Percentiles rank a stretch among this genome's conserved stretches.
Conservation (phyloP, 768 basidiomycete genomes). For the Obba rivulosa region DNA sequence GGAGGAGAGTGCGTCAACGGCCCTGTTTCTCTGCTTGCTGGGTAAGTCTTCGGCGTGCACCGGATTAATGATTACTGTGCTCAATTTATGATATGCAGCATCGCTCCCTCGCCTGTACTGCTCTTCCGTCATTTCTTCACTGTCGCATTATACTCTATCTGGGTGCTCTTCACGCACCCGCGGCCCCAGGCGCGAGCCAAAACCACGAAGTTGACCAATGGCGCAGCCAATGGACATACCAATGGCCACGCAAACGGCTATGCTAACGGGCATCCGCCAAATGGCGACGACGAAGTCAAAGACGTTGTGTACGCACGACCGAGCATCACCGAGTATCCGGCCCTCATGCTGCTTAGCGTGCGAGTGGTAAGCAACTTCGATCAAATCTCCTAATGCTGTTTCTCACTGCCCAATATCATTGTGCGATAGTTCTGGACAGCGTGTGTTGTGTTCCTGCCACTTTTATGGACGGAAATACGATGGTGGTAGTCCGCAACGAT, state of each 20-base stretch:
- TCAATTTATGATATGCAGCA: constrained; percentile 34
- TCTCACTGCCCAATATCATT: neutral
- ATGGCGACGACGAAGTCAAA: constrained; percentile 33
- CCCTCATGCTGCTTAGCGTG: constrained; percentile 52
- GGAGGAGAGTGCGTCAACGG: constrained; percentile 87
- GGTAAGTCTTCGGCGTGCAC: constrained; percentile 40
- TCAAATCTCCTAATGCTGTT: no score
- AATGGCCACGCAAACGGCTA: no score
- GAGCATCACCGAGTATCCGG: constrained; percentile 61
- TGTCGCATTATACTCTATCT: constrained; percentile 94
- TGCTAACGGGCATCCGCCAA: no score
- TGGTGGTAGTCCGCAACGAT: constrained; percentile 40
- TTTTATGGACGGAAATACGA: constrained; percentile 82
- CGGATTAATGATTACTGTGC: neutral
- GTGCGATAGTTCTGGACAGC: constrained; percentile 95
- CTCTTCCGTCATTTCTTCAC: constrained; percentile 91
- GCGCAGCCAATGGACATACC: no score
- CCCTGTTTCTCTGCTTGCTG: constrained; percentile 86
- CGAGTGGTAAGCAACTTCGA: constrained; percentile 48
- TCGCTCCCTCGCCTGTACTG: constrained; percentile 72
- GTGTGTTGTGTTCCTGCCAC: constrained; percentile 80
- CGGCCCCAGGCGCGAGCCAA: constrained; percentile 16
- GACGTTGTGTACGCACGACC: constrained; percentile 33
- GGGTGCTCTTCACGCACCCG: constrained; percentile 75
- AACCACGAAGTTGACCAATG: no score